Base-by-base conservation (phyloP, 2,329 filamentous ascomycete species). In the Curvularia sp. region DNA sequence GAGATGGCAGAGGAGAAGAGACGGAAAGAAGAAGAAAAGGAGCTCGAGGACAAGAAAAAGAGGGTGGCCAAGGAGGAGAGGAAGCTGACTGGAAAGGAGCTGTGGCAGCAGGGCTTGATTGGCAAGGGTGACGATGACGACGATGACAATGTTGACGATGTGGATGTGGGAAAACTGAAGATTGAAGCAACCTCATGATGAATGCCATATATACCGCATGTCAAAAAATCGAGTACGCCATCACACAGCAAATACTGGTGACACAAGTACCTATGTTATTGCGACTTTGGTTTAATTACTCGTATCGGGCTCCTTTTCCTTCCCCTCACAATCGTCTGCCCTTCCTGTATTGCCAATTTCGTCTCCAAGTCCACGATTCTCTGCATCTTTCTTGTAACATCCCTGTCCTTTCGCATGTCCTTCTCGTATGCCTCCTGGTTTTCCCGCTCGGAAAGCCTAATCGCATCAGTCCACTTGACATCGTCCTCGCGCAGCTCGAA, bases 1-100 rank as follows among this genome's bases (percentile, higher is more conserved):
- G 95, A 98, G 81, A 89, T 94, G 86, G 89, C 89, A 73, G 93
- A 95, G 71, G 80, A 84, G 73, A 86, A 87, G 66, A 73, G 73
- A 65, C 69, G 66, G 67, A 83, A 79, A 66, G 85, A 88, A 63
- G 82, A 83, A 69, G 89, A 91, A 76, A 92, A 94, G 73, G 86
- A 84, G 64, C 91, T 94, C 68, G 86, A 91, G 63, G 80, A 81
- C 58, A 82, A 81, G 74, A 81, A 80, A 74, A 77, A 74, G 69
- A 75, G 71, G 52, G 73, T 77, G 5, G 79, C 75, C 64, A 72
- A 73, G 91, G 92, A 93, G 49, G 93, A 96, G 79, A 86, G 92
- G 79, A 93, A 91, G 79, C 89, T 92, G 80, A 87, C 88, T 18
- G 89, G 82, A 0, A 81, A 74, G 68, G 79, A 83, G 69, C 64